Base-by-base conservation (phyloP, 78 protist species). In the Pigoraptor vietnamica region DNA sequence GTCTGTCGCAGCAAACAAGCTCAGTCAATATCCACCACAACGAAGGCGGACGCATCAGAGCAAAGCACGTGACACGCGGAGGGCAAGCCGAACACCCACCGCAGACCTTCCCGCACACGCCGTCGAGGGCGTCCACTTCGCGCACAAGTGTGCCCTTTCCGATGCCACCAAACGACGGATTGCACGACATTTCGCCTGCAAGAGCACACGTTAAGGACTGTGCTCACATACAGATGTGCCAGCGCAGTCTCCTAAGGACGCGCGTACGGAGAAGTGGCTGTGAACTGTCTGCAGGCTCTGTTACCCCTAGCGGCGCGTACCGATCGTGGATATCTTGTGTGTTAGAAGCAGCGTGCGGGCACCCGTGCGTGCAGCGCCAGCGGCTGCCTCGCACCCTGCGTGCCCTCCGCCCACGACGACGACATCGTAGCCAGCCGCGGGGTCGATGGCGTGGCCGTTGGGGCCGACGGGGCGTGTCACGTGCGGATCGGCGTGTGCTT, bases 111-210 rank as follows among this genome's bases (percentile, higher is more conserved):
- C 90, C 92, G 38, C 92, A 89, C 37, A 97, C 40, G 35, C 99
- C 99, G 79, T 94, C 99, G 2, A 98, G 84, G 24, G 99, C 99
- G 84, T 98, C 99, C 25, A 98, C 90, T 39, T 97, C 99, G 23
- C 96, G 92, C 39, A 98, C 97, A 87, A 98, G 92, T 37, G 92
- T 91, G 24, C 99, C 99, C 81, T 98, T 98, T 33, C 99, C 99
- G n/a, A 97, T 81, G 35, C 99, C 99, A 37, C 99, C 99, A 39
- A 98, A 96, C 14, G 98, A 94, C 48, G 99, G 99, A 93, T 98
- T 98, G 94, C 99, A 98, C 81, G 98, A 95, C 99, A 97, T 94
- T 39, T 91, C 98, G 37, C 97, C 97, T 36, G 88, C 21, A 21
- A 24, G 84, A 10, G 35, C 10, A 32, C 37, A 90, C 37, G 89